These are phyloP conservation scores for Suillus variegatus DNA, from an alignment of 768 basidiomycete genomes.

Conservation along the genomic window DNA sequence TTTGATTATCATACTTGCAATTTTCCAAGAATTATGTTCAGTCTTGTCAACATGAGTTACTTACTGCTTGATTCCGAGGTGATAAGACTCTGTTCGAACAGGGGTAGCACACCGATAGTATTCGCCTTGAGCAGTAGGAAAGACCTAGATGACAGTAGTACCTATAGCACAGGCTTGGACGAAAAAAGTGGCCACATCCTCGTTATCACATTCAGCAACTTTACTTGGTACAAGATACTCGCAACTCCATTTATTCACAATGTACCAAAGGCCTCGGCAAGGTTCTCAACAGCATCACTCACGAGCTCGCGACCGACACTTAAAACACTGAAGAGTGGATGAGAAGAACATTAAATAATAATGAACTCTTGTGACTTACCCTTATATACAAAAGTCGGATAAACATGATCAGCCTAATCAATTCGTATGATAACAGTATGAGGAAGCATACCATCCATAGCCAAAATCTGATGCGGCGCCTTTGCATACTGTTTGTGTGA, in stretches of 20 bases:
- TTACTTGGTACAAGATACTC: not conserved
- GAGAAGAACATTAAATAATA: slow-evolving; percentile 5
- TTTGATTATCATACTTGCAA: slow-evolving; percentile 8
- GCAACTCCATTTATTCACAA: slow-evolving; percentile 2
- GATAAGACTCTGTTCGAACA: not conserved
- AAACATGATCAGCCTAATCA: slow-evolving; percentile 2
- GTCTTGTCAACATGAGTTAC: not conserved
- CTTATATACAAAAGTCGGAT: slow-evolving; percentile 13
- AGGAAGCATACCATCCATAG: slow-evolving; percentile 63
- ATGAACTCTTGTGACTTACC: slow-evolving; percentile 18
- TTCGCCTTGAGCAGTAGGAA: not conserved
- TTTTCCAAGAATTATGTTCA: not conserved
- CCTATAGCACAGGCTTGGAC: not conserved
- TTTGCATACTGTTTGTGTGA: slow-evolving; percentile 59
- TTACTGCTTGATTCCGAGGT: not conserved
- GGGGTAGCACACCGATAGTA: not conserved
- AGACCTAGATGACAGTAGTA: not conserved
- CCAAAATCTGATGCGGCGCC: slow-evolving; percentile 73
- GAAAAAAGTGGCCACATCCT: not conserved
- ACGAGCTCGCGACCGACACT: slow-evolving; percentile 39
- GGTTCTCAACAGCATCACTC: slow-evolving; percentile 35
- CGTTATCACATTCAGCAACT: not conserved
- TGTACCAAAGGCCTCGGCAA: slow-evolving; percentile 35
- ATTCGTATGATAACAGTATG: not conserved
- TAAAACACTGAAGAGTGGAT: slow-evolving; percentile 34